These are phyloP conservation scores for Neonectria ditissima DNA, from an alignment of 2,329 filamentous ascomycete species.

Conservation along the genomic window DNA sequence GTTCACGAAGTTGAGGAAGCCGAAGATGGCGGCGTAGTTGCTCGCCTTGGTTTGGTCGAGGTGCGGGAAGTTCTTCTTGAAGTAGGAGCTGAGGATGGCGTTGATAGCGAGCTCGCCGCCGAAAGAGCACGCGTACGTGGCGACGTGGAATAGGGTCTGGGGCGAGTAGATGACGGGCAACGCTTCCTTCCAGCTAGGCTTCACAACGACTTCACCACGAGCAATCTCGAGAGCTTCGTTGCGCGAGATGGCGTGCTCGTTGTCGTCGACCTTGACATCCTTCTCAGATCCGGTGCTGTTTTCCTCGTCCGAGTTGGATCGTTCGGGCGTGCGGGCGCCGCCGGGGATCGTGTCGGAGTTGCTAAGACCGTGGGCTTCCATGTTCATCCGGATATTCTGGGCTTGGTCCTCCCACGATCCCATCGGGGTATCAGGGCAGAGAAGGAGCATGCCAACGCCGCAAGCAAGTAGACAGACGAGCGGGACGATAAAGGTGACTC, in stretches of 20 bases:
- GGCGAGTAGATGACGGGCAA: conserved; percentile 60
- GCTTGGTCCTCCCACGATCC: conserved; percentile 84
- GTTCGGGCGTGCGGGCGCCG: conserved; percentile 59
- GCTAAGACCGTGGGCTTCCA: conserved; percentile 58
- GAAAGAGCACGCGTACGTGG: conserved; percentile 73
- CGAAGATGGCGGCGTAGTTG: conserved; percentile 78
- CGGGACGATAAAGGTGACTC: conserved; percentile 85
- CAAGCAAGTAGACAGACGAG: conserved; percentile 78
- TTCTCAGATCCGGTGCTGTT: conserved; percentile 52
- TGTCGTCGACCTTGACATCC: conserved; percentile 51
- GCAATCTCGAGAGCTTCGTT: conserved; percentile 67
- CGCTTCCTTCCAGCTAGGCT: conserved; percentile 66
- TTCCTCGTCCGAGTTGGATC: conserved; percentile 49
- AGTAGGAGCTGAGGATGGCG: conserved; percentile 69
- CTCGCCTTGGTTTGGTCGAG: conserved; percentile 67
- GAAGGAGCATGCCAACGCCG: conserved; percentile 75
- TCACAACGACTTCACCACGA: conserved; percentile 63
- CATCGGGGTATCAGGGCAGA: conserved; percentile 85
- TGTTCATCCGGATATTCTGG: conserved; percentile 65
- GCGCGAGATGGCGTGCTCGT: conserved; percentile 61
- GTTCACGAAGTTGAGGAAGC: conserved; percentile 77
- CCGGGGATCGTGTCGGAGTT: conserved; percentile 61
- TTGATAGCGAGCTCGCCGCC: conserved; percentile 73
- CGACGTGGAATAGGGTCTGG: conserved; percentile 66
- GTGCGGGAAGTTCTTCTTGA: conserved; percentile 69